Percentiles rank a stretch among this genome's conserved stretches.
These are phyloP conservation scores for Candida tropicalis DNA, from an alignment of 1,139 yeast genomes.

Conservation along the genomic window DNA sequence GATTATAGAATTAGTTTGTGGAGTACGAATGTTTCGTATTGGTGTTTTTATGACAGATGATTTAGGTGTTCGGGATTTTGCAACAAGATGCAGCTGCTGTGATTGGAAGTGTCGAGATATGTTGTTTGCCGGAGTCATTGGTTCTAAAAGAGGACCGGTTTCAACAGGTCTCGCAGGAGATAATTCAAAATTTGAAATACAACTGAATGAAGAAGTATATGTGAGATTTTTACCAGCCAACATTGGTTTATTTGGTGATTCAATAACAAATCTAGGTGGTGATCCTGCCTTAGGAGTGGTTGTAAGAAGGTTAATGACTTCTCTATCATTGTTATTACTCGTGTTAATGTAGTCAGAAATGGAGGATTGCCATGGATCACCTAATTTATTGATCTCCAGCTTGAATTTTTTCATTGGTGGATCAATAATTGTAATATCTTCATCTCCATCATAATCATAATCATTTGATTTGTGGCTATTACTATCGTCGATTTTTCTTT, in stretches of 20 bases:
- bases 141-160: constrained; percentile 66
- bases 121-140: constrained; percentile 49
- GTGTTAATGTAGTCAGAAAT: constrained; percentile 4
- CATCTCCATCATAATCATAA: constrained; percentile 16
- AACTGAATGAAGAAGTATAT: constrained; percentile 63
- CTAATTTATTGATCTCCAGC: constrained; percentile 1
- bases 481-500: constrained; percentile 10
- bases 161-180: constrained; percentile 60
- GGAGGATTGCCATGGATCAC: constrained; percentile 11
- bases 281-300: constrained; percentile 18
- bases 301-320: background rate
- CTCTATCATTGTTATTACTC: background rate
- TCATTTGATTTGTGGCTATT: constrained; percentile 15
- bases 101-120: constrained; percentile 6
- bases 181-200: constrained; percentile 62
- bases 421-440: constrained; percentile 16
- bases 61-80: constrained; percentile 26
- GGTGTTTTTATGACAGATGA: constrained; percentile 40
- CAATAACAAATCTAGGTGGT: constrained; percentile 32
- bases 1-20: constrained; percentile 45
- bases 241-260: constrained; percentile 43
- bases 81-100: constrained; percentile 13
- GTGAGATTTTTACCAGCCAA: constrained; percentile 48
- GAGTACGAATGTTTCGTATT: constrained; percentile 40
- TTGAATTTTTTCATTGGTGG: constrained; percentile 20